A percentile compares a stretch with the other conserved stretches of the same genome.
Conservation (phyloP, 2,329 filamentous ascomycete species). For the Canariomyces notabilis region DNA sequence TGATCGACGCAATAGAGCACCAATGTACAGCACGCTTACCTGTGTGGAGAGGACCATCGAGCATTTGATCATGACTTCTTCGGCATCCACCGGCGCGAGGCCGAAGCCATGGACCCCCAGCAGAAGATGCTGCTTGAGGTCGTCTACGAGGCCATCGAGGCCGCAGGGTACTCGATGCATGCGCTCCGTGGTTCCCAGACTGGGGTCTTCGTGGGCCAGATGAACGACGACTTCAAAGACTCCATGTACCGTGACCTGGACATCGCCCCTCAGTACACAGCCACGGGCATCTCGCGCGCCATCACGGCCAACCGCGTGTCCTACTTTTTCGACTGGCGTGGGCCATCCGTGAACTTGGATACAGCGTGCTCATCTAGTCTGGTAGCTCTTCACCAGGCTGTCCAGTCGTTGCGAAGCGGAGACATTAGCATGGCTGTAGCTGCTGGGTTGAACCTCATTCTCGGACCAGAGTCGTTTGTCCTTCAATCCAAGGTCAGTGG, state of each 20-base stretch:
- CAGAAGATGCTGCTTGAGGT: slow-evolving; percentile 34
- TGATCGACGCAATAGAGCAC: slow-evolving; percentile 29
- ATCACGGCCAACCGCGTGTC: slow-evolving; percentile 42
- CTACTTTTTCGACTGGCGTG: slow-evolving; percentile 43
- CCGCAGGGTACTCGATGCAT: slow-evolving; percentile 32
- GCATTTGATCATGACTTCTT: slow-evolving; percentile 36
- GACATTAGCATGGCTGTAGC: slow-evolving; percentile 39
- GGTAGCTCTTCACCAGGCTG: slow-evolving; percentile 42
- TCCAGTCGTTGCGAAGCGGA: slow-evolving; percentile 36
- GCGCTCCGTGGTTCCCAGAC: slow-evolving; percentile 32
- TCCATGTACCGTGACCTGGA: slow-evolving; percentile 31
- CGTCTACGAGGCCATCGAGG: slow-evolving; percentile 35
- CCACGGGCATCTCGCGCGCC: slow-evolving; percentile 38
- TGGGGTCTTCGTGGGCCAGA: slow-evolving; percentile 36
- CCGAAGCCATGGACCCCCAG: slow-evolving; percentile 34
- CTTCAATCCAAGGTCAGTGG: slow-evolving; percentile 32
- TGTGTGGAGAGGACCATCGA: slow-evolving; percentile 29
- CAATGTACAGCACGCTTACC: slow-evolving; percentile 31
- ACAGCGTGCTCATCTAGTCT: slow-evolving; percentile 47
- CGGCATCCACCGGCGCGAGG: slow-evolving; percentile 34
- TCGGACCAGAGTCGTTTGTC: slow-evolving; percentile 41
- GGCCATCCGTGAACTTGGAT: slow-evolving; percentile 45
- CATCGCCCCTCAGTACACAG: slow-evolving; percentile 34
- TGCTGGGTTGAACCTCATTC: slow-evolving; percentile 40
- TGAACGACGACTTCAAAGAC: slow-evolving; percentile 35